Evolutionary conservation across 2,329 filamentous ascomycete species (phyloP).

Genomic region (Arthrinium puccinioides): DNA sequence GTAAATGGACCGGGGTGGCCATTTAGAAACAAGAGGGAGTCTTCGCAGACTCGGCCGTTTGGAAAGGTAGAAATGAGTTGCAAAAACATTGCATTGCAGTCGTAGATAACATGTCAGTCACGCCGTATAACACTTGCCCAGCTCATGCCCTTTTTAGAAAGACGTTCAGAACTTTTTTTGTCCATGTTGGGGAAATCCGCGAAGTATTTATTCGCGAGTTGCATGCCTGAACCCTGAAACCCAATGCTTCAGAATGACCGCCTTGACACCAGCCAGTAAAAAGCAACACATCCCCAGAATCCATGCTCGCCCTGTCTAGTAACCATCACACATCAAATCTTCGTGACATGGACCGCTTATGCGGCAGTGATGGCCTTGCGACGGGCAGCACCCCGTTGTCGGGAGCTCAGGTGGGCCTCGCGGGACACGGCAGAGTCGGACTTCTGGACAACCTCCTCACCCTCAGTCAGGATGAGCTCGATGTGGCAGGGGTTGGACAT

Average conservation of each 20-base stretch:
- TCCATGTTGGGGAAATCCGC: constrained; percentile 21
- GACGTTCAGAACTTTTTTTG: constrained; percentile 19
- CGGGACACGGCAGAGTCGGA: constrained; percentile 59
- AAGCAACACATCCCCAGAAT: constrained; percentile 25
- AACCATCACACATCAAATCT: constrained; percentile 13
- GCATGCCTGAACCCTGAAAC: constrained; percentile 25
- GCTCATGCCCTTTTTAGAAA: constrained; percentile 3
- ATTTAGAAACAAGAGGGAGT: too few species aligned
- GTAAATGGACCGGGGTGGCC: too few species aligned
- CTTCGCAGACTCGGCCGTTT: too few species aligned
- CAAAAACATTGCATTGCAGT: too few species aligned
- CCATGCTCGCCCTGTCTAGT: constrained; percentile 17
- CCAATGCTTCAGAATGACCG: constrained; percentile 27
- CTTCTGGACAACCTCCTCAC: constrained; percentile 93
- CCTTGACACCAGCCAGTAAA: constrained; percentile 27
- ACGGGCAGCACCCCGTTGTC: constrained; percentile 75
- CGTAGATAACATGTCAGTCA: constrained; percentile 1
- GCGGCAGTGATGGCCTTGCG: constrained; percentile 59
- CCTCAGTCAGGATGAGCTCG: constrained; percentile 98
- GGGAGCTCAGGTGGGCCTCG: constrained; percentile 70
- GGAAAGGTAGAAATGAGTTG: too few species aligned
- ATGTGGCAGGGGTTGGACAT: constrained; percentile 99
- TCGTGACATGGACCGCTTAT: constrained; percentile 36
- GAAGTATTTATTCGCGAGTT: constrained; percentile 20
- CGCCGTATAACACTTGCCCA: constrained; percentile 3